These are phyloP conservation scores for Pseudopithomyces maydicus DNA, from an alignment of 2,329 filamentous ascomycete species.

Conservation along the genomic window DNA sequence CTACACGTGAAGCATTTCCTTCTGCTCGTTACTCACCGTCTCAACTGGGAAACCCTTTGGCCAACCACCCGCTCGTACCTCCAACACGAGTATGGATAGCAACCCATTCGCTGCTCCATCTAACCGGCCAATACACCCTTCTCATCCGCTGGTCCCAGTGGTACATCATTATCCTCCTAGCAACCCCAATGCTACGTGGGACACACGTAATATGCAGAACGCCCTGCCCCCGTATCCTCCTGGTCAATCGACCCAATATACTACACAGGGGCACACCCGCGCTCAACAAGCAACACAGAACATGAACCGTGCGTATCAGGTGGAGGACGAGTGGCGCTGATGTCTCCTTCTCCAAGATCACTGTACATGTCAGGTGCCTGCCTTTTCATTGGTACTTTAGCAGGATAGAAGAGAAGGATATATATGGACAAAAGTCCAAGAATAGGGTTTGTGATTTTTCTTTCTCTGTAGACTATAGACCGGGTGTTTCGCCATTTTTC, in stretches of 20 bases:
- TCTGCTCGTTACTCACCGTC: constrained; percentile 29
- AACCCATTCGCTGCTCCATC: constrained; percentile 25
- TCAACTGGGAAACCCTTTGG: constrained; percentile 23
- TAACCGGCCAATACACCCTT: constrained; percentile 14
- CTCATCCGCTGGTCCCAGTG: constrained; percentile 20
- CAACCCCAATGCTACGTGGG: constrained; percentile 27
- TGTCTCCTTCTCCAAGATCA: not conserved
- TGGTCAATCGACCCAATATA: constrained; percentile 14
- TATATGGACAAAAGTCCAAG: not conserved
- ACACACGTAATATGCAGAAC: constrained; percentile 23
- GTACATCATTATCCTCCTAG: constrained; percentile 12
- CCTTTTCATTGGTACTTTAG: not conserved
- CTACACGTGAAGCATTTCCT: constrained; percentile 19
- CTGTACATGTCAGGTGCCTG: not conserved
- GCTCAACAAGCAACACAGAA: constrained; percentile 25
- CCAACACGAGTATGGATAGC: constrained; percentile 14
- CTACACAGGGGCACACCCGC: constrained; percentile 7
- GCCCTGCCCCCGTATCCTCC: constrained; percentile 20
- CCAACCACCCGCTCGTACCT: constrained; percentile 10
- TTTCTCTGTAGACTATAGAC: constrained; percentile 1
- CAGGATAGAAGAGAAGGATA: not conserved
- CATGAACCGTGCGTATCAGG: constrained; percentile 11
- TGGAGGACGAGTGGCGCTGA: constrained; percentile 2
- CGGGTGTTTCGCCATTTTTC: not conserved
- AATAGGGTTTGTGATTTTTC: not conserved